Base-by-base conservation (phyloP, 306 rosid genomes). In the Citrullus mucosospermus region DNA sequence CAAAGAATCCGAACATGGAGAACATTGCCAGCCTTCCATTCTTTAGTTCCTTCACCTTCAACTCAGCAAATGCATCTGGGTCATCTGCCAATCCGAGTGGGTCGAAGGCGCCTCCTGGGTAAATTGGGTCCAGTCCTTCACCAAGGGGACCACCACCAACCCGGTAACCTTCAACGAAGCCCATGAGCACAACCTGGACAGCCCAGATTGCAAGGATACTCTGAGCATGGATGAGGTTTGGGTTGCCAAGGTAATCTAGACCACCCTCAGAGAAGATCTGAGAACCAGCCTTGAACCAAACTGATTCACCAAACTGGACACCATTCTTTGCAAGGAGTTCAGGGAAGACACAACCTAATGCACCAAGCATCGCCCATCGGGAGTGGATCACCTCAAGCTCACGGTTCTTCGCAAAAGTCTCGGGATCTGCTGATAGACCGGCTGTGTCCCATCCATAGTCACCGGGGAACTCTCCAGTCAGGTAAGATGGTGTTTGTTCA, bases 381-480 rank as follows among this genome's bases (percentile, higher is more conserved):
- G 87, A 22, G 96, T 93, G 98, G 83, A 93, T 93, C 59, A 93
- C 97, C 84, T 91, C 98, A 1, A 93, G 95, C 89, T 91, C 97
- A 28, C 98, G 93, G 93, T 92, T 93, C 82, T 82, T 86, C 17
- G 98, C 97, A 6, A 95, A 95, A 16, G 97, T 95, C 83, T 95
- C 97, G 0, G 98, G 98, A 83, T 95, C 98, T 6, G 98, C 98
- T 8, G 98, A 95, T 51, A 95, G 78, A 2, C 98, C 98, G 12
- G 97, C 97, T 8, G 98, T 95, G 85, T 95, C 97, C 97, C 98
- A 95, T 67, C 97, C 98, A 28, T 95, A 95, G 89, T 95, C 98
- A 43, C 97, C 97, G 0, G 97, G 93, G 68, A 95, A 95, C 73
- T 95, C 98, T 54, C 98, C 96, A 1, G 96, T 92, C 80, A 93